Evolutionary conservation across 2,329 filamentous ascomycete genomes (phyloP).

Genomic region (Seiridium unicorne): DNA sequence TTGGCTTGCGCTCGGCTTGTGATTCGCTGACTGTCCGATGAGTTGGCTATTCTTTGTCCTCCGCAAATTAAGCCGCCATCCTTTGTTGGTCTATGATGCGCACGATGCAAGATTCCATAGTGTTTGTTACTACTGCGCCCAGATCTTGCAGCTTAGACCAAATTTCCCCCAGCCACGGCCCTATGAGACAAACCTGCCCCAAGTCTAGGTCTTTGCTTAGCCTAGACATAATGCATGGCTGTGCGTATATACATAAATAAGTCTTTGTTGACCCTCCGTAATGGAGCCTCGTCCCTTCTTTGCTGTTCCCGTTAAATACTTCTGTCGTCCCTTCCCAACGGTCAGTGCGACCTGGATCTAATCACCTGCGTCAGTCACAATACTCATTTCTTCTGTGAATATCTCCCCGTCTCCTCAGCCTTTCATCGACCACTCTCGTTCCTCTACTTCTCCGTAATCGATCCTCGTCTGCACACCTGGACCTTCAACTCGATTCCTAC

Average conservation of each 20-base stretch:
- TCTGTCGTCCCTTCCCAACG: neutral
- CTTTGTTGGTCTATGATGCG: neutral
- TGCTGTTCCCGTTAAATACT: neutral
- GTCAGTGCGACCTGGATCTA: neutral
- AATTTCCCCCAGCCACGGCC: neutral
- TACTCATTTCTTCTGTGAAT: neutral
- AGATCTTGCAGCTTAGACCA: neutral
- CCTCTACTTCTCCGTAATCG: too few species aligned
- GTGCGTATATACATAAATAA: neutral
- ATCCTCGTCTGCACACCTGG: too few species aligned
- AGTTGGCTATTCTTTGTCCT: neutral
- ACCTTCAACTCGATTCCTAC: too few species aligned
- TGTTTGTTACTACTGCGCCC: neutral
- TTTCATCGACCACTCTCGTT: too few species aligned
- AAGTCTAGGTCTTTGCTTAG: neutral
- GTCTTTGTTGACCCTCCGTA: neutral
- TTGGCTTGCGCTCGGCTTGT: constrained; percentile 11
- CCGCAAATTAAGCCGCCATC: neutral
- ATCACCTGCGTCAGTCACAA: neutral
- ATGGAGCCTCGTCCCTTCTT: neutral
- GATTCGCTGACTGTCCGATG: constrained; percentile 14
- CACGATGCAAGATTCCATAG: constrained; percentile 1
- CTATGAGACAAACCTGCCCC: neutral
- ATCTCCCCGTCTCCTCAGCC: neutral
- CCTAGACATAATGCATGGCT: neutral